Evolutionary conservation across 164 flowering plant genomes (phyloP).

Genomic region (Chimonanthus praecox): DNA sequence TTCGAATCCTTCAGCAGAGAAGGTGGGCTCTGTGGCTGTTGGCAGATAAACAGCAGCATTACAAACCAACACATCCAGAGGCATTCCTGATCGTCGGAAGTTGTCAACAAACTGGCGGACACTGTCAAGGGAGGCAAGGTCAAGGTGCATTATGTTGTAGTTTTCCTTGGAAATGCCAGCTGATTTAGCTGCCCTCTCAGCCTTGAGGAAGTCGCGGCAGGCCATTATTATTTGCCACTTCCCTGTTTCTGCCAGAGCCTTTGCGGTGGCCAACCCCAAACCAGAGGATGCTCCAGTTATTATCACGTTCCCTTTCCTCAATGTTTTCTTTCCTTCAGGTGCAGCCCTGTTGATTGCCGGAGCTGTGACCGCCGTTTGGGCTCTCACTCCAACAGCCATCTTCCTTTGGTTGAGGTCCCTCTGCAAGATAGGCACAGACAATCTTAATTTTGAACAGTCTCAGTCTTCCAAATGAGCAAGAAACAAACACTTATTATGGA

Average conservation of each 20-base stretch:
- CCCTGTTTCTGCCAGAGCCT: slow-evolving; percentile 78
- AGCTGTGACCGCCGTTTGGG: slow-evolving; percentile 52
- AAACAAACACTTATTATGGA: no score
- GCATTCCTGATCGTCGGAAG: slow-evolving; percentile 57
- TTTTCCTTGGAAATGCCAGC: slow-evolving; percentile 74
- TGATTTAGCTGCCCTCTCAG: slow-evolving; percentile 87
- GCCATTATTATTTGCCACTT: slow-evolving; percentile 96
- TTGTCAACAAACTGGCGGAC: slow-evolving; percentile 88
- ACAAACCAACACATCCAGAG: slow-evolving; percentile 89
- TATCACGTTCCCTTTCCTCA: slow-evolving; percentile 73
- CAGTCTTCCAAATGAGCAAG: no score
- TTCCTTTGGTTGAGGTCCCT: slow-evolving; percentile 38
- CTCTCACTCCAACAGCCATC: slow-evolving; percentile 39
- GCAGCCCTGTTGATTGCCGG: slow-evolving; percentile 45
- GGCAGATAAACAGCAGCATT: slow-evolving; percentile 96
- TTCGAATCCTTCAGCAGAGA: slow-evolving; percentile 91
- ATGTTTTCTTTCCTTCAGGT: slow-evolving; percentile 70
- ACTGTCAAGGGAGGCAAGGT: slow-evolving; percentile 96
- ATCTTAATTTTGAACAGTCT: no score
- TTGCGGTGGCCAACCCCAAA: slow-evolving; percentile 88
- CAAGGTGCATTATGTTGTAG: slow-evolving; percentile 89
- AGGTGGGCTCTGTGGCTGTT: slow-evolving; percentile 90
- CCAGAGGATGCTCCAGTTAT: slow-evolving; percentile 98
- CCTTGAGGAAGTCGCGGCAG: slow-evolving; percentile 93
- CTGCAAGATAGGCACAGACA: slow-evolving; percentile 26